phyloP scores from a whole-genome alignment of 805 yeast species.

The Metschnikowia matae region DNA sequence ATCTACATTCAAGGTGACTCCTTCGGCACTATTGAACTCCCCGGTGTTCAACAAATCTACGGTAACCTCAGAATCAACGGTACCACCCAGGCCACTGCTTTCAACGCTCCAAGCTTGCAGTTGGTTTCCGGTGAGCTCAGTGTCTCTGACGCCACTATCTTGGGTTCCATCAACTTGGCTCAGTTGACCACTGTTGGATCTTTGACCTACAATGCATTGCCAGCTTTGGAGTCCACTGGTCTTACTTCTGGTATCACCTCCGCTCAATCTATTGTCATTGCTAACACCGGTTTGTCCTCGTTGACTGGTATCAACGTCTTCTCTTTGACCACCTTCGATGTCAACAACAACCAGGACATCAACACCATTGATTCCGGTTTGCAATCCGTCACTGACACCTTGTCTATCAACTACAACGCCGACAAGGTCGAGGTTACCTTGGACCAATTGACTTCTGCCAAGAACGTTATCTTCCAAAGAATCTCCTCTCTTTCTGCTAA shows the following conservation, averaged over 20 bases:
- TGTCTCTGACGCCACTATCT: slow-evolving; percentile 59
- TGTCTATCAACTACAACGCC: slow-evolving; percentile 84
- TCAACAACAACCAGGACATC: slow-evolving; percentile 88
- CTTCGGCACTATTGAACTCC: slow-evolving; percentile 60
- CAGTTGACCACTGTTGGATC: slow-evolving; percentile 77
- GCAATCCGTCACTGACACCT: slow-evolving; percentile 65
- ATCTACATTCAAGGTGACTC: slow-evolving; percentile 60
- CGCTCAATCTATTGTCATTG: slow-evolving; percentile 64
- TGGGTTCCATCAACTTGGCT: slow-evolving; percentile 70
- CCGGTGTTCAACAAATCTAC: slow-evolving; percentile 68
- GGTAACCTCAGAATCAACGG: slow-evolving; percentile 71
- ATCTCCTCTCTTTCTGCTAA: slow-evolving; percentile 69
- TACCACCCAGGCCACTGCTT: slow-evolving; percentile 56
- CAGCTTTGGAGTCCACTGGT: slow-evolving; percentile 69
- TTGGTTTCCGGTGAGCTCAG: slow-evolving; percentile 69
- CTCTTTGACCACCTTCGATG: slow-evolving; percentile 53
- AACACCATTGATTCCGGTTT: slow-evolving; percentile 68
- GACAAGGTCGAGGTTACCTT: slow-evolving; percentile 65
- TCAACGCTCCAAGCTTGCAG: slow-evolving; percentile 77
- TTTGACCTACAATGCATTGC: slow-evolving; percentile 76
- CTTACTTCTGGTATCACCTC: slow-evolving; percentile 66
- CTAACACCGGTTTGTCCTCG: slow-evolving; percentile 68
- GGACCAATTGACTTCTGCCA: slow-evolving; percentile 74
- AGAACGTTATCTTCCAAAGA: slow-evolving; percentile 81
- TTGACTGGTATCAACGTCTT: slow-evolving; percentile 61